Evolutionary conservation across 1,284 basidiomycete species (phyloP), one percentile per base, ranked within the genome.

Genomic region (Papiliotrema terrestris): DNA sequence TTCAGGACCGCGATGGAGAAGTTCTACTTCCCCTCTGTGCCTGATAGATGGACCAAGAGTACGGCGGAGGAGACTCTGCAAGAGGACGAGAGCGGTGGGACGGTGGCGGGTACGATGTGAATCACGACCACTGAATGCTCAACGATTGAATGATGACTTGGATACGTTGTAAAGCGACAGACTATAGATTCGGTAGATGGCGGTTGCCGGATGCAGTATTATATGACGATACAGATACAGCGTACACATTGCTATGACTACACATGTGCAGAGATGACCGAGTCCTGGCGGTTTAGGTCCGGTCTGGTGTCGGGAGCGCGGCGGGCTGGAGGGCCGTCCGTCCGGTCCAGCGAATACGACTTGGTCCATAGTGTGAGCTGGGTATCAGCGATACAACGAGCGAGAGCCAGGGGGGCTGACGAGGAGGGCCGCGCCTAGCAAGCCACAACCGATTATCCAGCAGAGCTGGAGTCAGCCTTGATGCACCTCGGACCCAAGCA

Each of bases 1-100:
- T 96, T 96, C 78, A 80, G 91, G 44, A 86, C 85, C 50, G 91
- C 92, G 0, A 96, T 95, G 90, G 91, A 95, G 66, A 82, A 88
- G 39, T 61, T 65, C 56, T 95, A 95, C 74, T 92, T 95, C 75
- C 72, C 73, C 19, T 64, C 72, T 13, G 74, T 77, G 11, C 74
- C 74, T 3, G 75, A 77, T 52, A 51, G 75, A 22, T 77, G 75
- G 75, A 65, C 66, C 8, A 65, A 66, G 41, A 53, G 63, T n/a
- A 65, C 61, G 3, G 57, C 55, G 9, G 69, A 71, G 22, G 69
- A 71, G 43, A 39, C 52, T 4, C 49, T 32, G 23, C 26, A 59
- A 9, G 68, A 71, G 38, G 67, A 69, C 22, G 68, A 71, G 43
- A 32, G 29, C 29, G 29, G 29, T 5, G 29, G 29, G 29, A 51